Conservation (phyloP, 139 green algal genomes). For the Micromonas commoda region DNA sequence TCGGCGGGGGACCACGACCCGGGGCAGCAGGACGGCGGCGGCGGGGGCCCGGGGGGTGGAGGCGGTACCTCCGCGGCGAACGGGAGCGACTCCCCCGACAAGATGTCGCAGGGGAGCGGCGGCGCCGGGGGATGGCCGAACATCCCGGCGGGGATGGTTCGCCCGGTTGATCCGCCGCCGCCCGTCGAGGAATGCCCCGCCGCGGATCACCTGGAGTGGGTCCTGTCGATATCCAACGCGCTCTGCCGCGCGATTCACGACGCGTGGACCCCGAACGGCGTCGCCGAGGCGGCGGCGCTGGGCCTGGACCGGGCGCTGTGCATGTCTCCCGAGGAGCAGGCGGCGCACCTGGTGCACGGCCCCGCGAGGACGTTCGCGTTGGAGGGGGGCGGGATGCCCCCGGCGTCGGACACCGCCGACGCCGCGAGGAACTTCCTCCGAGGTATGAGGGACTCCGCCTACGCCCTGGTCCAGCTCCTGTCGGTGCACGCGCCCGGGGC, state of each 20-base stretch:
- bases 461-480: background rate
- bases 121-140: too few relatives aligned
- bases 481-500: background rate
- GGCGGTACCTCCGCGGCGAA: too few relatives aligned
- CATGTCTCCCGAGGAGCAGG: constrained; percentile 5
- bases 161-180: background rate
- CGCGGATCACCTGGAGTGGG: constrained; percentile 17
- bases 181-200: background rate
- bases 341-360: constrained; percentile 1
- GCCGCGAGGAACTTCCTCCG: constrained; percentile 2
- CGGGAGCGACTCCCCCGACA: too few relatives aligned
- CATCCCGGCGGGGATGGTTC: background rate
- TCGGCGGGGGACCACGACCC: background rate
- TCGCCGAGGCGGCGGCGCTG: background rate
- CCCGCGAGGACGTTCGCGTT: background rate
- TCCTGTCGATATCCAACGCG: background rate
- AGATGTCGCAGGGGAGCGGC: too few relatives aligned
- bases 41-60: too few relatives aligned
- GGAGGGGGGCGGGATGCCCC: background rate
- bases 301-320: background rate
- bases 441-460: background rate
- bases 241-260: background rate
- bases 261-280: background rate
- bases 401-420: background rate
- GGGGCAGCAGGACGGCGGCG: too few relatives aligned